Conservation (phyloP, 352 stramenopile genomes). For the Pythium chondricola region DNA sequence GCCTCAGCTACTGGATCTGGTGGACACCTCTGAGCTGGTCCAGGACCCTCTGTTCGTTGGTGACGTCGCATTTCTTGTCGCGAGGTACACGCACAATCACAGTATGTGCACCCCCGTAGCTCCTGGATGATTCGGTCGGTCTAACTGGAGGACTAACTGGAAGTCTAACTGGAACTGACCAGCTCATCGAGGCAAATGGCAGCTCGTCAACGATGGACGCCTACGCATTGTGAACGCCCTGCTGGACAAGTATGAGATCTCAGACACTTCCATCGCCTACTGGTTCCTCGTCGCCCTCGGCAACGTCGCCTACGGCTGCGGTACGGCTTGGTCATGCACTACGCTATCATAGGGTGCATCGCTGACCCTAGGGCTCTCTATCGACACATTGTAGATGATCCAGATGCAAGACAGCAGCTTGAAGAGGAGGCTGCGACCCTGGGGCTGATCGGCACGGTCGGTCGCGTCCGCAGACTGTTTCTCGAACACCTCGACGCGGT, state of each 20-base stretch:
- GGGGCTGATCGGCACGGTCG: constrained; percentile 35
- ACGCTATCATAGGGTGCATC: not conserved
- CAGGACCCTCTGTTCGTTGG: constrained; percentile 26
- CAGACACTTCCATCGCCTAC: constrained; percentile 41
- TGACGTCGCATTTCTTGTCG: constrained; percentile 51
- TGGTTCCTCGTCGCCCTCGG: constrained; percentile 46
- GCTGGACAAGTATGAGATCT: constrained; percentile 24
- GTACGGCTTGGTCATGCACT: not conserved
- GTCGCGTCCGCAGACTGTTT: constrained; percentile 35
- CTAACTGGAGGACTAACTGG: not conserved
- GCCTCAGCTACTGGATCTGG: constrained; percentile 5
- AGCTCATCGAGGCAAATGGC: constrained; percentile 26
- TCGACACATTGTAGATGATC: not conserved
- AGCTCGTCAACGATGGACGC: constrained; percentile 28
- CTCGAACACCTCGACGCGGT: constrained; percentile 39
- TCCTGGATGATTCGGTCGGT: not conserved
- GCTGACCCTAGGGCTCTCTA: not conserved
- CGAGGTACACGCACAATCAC: constrained; percentile 49
- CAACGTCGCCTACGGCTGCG: constrained; percentile 42
- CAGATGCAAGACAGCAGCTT: constrained; percentile 15
- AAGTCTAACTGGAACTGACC: not conserved
- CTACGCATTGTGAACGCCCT: constrained; percentile 33
- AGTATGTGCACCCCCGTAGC: constrained; percentile 22
- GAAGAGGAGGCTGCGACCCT: constrained; percentile 11
- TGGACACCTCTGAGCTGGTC: constrained; percentile 23